phyloP scores from a whole-genome alignment of 169 alveolate genomes.

The Plasmodium vivax region DNA sequence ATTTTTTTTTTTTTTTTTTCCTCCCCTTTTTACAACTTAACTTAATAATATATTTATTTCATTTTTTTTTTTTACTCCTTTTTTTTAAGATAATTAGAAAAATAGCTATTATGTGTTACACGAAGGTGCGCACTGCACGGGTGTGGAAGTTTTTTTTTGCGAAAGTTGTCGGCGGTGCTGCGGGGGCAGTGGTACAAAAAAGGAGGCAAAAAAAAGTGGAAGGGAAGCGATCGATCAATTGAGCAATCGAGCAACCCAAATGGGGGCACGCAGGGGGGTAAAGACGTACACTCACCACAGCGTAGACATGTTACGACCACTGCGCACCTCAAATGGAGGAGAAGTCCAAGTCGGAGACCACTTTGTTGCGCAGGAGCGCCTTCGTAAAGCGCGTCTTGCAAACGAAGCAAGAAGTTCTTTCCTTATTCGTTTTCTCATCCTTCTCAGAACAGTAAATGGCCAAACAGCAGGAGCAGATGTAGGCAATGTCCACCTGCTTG shows the following conservation, averaged over 20 bases:
- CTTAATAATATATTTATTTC: background rate
- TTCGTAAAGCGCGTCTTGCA: slow-evolving; percentile 76
- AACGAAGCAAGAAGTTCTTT: slow-evolving; percentile 74
- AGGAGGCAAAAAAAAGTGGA: background rate
- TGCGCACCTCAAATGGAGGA: background rate
- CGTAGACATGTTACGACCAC: background rate
- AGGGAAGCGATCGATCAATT: background rate
- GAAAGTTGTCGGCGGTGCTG: background rate
- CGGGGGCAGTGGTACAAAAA: background rate
- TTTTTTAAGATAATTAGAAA: background rate
- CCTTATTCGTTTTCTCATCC: slow-evolving; percentile 77
- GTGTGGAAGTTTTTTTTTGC: background rate
- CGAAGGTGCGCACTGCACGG: background rate
- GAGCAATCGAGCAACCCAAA: background rate
- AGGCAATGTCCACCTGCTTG: slow-evolving; percentile 87
- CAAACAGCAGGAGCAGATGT: slow-evolving; percentile 89
- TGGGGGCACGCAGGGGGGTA: background rate
- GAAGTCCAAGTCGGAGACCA: slow-evolving; percentile 62
- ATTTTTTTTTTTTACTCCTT: background rate
- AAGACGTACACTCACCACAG: background rate
- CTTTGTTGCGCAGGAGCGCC: slow-evolving; percentile 41
- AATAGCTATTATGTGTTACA: background rate
- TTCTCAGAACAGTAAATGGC: slow-evolving; percentile 82
- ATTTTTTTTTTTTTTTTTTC: background rate
- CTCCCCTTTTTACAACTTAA: background rate